Evolutionary conservation across 805 yeast species (phyloP), one percentile per base, ranked within the genome.

Genomic region (Komagataella kurtzmanii): DNA sequence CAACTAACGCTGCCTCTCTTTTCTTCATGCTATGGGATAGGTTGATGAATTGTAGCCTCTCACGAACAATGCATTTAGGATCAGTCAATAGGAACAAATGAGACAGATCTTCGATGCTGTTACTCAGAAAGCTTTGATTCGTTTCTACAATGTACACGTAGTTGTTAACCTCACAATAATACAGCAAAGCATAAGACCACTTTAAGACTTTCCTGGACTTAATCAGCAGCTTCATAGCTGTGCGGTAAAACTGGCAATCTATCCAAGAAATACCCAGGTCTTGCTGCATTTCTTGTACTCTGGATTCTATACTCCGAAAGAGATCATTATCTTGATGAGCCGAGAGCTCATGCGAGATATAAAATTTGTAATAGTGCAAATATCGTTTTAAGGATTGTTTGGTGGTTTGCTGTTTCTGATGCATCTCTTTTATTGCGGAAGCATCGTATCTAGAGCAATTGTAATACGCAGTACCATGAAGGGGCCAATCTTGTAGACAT

Each of bases 151-250:
- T 75, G 44, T 74, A 71, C 7, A 83, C 76, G 52, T 75, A 75
- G 53, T 80, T 73, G 30, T 68, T 64, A 14, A 52, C 49, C 45
- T 72, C 74, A 40, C 88, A 69, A 62, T 81, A 87, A 60, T 69
- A 91, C 10, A 88, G 81, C 58, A 88, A 77, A 2, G 88, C 89
- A 66, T 87, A 90, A 0, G 97, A 80, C 97, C 98, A 93, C 69
- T 88, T 86, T 50, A 93, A 70, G 1, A 88, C 79, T 46, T 80
- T 79, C 53, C 98, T 72, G 6, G 95, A 86, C 53, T 74, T 75
- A 30, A 81, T 70, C 52, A 91, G 66, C 2, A 77, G 75, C 48
- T 75, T 73, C 45, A 86, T 81, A 45, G 91, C 80, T 51, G 86
- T 91, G 7, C 83, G 76, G 50, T 90, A 73, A 61, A 85, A 91